A percentile compares a stretch with the other conserved stretches of the same genome.
Evolutionary conservation across 2,329 filamentous ascomycete species (phyloP).

Genomic region (Talaromyces sp.): DNA sequence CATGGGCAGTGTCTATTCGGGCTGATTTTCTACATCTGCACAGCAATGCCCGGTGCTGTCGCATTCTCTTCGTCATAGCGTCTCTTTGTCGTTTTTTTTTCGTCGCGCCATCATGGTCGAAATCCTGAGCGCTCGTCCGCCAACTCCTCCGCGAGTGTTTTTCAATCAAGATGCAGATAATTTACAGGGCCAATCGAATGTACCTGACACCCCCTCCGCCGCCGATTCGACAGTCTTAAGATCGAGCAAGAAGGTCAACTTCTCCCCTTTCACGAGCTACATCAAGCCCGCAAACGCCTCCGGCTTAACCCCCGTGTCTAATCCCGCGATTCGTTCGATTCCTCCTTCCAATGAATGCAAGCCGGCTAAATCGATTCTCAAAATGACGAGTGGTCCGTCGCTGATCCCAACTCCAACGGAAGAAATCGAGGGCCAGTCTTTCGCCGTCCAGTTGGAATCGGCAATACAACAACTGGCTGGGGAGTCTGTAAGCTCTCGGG

Average conservation of each 20-base stretch:
- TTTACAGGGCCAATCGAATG: constrained; percentile 28
- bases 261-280: constrained; percentile 55
- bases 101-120: constrained; percentile 35
- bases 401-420: constrained; percentile 37
- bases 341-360: constrained; percentile 48
- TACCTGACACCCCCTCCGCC: constrained; percentile 34
- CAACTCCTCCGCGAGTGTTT: constrained; percentile 49
- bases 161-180: constrained; percentile 29
- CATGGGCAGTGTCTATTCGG: neutral
- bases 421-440: constrained; percentile 50
- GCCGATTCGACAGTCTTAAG: constrained; percentile 29
- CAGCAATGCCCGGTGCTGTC: constrained; percentile 9
- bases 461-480: constrained; percentile 75
- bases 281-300: constrained; percentile 42
- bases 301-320: constrained; percentile 27
- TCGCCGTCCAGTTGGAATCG: constrained; percentile 79
- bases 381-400: constrained; percentile 48
- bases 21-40: neutral
- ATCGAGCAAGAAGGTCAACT: constrained; percentile 56
- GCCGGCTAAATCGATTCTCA: constrained; percentile 74
- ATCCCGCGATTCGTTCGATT: constrained; percentile 30
- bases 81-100: constrained; percentile 5
- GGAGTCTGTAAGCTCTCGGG: constrained; percentile 62
- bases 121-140: constrained; percentile 47
- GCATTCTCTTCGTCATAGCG: constrained; percentile 2